These are phyloP conservation scores for Bretziella fagacearum DNA, from an alignment of 2,329 filamentous ascomycete genomes.

Conservation along the genomic window DNA sequence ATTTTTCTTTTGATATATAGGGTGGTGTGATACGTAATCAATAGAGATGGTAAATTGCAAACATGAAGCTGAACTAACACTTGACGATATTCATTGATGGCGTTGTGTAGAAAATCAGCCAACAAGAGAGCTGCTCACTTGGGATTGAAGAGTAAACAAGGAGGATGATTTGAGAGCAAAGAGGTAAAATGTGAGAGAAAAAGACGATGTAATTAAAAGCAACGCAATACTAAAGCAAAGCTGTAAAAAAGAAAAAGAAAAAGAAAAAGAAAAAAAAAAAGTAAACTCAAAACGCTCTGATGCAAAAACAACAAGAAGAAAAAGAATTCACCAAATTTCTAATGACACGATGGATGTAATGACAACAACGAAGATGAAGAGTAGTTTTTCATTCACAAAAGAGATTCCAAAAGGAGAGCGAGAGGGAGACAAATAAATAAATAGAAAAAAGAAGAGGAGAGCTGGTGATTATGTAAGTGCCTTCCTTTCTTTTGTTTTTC, in stretches of 20 bases:
- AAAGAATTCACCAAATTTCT: conserved; percentile 1
- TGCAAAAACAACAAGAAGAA: conserved; percentile 4
- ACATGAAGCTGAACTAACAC: no score
- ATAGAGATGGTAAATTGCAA: no score
- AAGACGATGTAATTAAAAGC: background rate
- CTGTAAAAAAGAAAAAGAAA: background rate
- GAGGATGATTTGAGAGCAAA: conserved; percentile 8
- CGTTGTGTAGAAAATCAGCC: no score
- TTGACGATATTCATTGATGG: no score
- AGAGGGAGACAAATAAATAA: conserved; percentile 3
- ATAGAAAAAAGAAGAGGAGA: background rate
- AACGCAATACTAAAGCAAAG: background rate
- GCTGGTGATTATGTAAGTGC: conserved; percentile 4
- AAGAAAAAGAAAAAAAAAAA: background rate
- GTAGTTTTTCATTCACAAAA: background rate
- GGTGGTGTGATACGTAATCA: no score
- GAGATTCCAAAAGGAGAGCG: background rate
- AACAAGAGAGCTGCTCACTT: no score
- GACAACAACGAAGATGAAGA: background rate
- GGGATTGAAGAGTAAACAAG: conserved; percentile 14
- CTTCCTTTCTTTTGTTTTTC: no score
- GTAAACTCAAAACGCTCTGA: background rate
- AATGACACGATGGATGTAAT: conserved; percentile 1
- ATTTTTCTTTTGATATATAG: background rate
- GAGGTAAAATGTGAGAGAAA: background rate